Evolutionary conservation across 768 basidiomycete genomes (phyloP).

Genomic region (Gloeopeniophorella convolvens): DNA sequence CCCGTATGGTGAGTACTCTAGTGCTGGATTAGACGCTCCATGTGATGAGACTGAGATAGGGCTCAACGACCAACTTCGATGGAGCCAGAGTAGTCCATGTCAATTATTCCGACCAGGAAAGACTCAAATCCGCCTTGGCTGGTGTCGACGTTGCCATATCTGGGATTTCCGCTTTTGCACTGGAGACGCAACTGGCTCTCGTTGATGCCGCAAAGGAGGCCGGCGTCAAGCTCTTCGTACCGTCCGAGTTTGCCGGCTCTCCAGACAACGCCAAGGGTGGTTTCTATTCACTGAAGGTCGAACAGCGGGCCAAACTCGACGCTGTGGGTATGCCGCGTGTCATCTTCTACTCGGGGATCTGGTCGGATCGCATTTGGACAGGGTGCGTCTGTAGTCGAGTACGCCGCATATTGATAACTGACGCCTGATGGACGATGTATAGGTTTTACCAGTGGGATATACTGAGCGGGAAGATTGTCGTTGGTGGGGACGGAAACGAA

Average conservation of each 20-base stretch:
- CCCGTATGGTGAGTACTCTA: no score
- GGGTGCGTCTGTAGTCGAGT: no score
- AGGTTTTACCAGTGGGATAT: no score
- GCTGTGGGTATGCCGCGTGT: neutral
- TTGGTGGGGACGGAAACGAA: no score
- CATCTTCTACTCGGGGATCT: neutral
- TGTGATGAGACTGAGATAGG: no score
- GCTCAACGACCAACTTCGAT: no score
- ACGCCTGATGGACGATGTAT: neutral
- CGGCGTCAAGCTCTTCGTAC: neutral
- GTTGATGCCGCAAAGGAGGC: constrained; percentile 3
- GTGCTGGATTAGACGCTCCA: no score
- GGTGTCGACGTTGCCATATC: constrained; percentile 7
- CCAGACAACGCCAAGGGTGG: neutral
- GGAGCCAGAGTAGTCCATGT: no score
- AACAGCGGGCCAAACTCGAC: neutral
- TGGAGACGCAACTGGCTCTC: neutral
- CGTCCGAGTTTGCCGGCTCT: neutral
- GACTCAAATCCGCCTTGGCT: neutral
- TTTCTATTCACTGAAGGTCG: neutral
- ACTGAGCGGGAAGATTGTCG: no score
- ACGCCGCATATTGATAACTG: neutral
- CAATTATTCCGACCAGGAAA: neutral
- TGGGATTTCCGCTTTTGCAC: neutral
- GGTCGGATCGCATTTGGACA: neutral